phyloP scores from a whole-genome alignment of 2,329 filamentous ascomycete species.

The Nemania sp. region DNA sequence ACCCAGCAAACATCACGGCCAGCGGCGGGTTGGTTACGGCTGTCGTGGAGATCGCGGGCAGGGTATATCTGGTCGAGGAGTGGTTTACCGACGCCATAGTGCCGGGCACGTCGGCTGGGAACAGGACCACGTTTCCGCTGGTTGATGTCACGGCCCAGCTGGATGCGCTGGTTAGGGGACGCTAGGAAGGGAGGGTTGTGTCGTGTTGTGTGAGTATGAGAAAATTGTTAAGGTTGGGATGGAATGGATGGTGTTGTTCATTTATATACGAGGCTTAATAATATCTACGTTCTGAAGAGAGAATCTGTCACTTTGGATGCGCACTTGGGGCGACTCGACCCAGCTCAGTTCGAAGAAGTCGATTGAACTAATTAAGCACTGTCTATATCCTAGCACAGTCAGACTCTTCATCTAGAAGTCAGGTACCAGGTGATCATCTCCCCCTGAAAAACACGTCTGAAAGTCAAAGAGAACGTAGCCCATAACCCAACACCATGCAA shows the following conservation, averaged over 20 bases:
- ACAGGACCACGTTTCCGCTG: conserved; percentile 26
- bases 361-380: background rate
- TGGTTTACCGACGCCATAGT: conserved; percentile 35
- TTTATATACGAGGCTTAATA: no score
- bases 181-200: background rate
- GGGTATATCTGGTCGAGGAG: conserved; percentile 34
- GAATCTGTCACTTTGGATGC: no score
- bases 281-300: no score
- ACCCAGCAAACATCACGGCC: conserved; percentile 23
- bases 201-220: no score
- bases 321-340: no score
- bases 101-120: conserved; percentile 31
- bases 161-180: conserved; percentile 20
- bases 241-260: no score
- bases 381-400: background rate
- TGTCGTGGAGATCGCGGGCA: conserved; percentile 33
- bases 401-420: background rate
- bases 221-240: no score
- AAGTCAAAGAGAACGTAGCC: conserved; percentile 3
- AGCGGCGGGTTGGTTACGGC: conserved; percentile 29
- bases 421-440: background rate
- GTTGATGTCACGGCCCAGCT: conserved; percentile 37
- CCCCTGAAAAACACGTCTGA: background rate
- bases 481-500: background rate
- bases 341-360: no score